Base-by-base conservation (phyloP, 1,284 basidiomycete genomes). In the Malassezia yamatoensis region DNA sequence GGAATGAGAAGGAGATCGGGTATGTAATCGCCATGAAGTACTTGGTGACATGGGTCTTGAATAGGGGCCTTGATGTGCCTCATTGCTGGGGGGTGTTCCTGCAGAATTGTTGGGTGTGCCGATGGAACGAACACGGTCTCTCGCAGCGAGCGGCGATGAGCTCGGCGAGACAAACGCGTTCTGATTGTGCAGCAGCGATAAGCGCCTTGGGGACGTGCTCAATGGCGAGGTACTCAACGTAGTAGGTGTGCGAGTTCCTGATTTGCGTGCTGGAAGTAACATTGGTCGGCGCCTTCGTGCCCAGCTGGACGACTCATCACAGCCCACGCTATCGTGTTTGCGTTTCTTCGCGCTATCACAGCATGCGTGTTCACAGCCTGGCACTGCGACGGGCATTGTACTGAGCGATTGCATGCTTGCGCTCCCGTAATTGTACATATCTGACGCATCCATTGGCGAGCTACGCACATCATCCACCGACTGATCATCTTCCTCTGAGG, bases 181-280 rank as follows among this genome's bases (percentile, higher is more conserved):
- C 21, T 41, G 54, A 10, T 41, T 15, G 3, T n/a, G 10, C 36
- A 49, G 20, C 3, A 45, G 35, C 15, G 48, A 33, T 5, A 38
- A 11, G 48, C 50, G 44, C 3, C 54, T 49, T 10, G 54, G 54
- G 24, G 54, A 52, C 13, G 51, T 53, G 51, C 43, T 53, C 42
- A 20, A 40, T 12, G 44, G 45, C 48, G 47, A 42, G 36, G 44
- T 16, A 46, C 49, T 6, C 38, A 37, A 16, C 35, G 43, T 9
- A 33, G 40, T 12, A 36, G 40, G 20, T 36, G 48, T 24, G 47
- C 47, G 34, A 8, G 43, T 3, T 9, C 24, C 24, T 13, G 33
- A 15, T 12, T 38, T 37, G 35, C 47, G 47, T 5, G 6, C 11
- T 15, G 35, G 20, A 18, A 24, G 35, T 1, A 38, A 18, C 20